Conservation (phyloP, 345 rosid genomes). For the Sonneratia alba region DNA sequence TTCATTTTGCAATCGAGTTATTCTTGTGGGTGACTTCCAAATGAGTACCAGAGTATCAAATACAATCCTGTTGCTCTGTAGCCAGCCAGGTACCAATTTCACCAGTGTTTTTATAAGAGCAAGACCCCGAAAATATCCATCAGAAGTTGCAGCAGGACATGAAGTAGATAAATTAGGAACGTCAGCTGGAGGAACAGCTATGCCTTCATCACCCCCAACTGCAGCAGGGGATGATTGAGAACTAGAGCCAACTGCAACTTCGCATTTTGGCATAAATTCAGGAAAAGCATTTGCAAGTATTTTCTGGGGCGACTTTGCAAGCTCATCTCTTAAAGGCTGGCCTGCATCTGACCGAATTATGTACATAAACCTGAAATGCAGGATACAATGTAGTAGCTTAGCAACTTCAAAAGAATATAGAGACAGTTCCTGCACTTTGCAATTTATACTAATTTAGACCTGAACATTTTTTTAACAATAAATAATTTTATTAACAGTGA, state of each 20-base stretch:
- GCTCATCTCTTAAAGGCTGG: slow-evolving; percentile 89
- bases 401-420: slow-evolving; percentile 6
- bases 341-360: slow-evolving; percentile 92
- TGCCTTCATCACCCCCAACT: slow-evolving; percentile 55
- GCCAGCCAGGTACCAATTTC: slow-evolving; percentile 81
- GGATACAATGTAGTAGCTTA: slow-evolving; percentile 1
- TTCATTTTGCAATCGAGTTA: slow-evolving; percentile 80
- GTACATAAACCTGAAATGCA: slow-evolving; percentile 77
- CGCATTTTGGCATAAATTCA: slow-evolving; percentile 63
- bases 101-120: slow-evolving; percentile 82
- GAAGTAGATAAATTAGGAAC: slow-evolving; percentile 38
- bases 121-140: slow-evolving; percentile 93
- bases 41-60: slow-evolving; percentile 78
- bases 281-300: slow-evolving; percentile 83
- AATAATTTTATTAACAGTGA: no score
- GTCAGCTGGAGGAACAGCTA: slow-evolving; percentile 42
- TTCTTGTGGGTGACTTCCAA: slow-evolving; percentile 93
- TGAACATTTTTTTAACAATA: no score
- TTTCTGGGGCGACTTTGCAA: slow-evolving; percentile 85
- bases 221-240: slow-evolving; percentile 54
- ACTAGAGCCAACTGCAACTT: slow-evolving; percentile 34
- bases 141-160: slow-evolving; percentile 38
- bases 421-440: not conserved
- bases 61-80: slow-evolving; percentile 73
- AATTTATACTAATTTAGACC: not conserved